Evolutionary conservation across 2,329 filamentous ascomycete species (phyloP).

Genomic region (Metarhizium album): DNA sequence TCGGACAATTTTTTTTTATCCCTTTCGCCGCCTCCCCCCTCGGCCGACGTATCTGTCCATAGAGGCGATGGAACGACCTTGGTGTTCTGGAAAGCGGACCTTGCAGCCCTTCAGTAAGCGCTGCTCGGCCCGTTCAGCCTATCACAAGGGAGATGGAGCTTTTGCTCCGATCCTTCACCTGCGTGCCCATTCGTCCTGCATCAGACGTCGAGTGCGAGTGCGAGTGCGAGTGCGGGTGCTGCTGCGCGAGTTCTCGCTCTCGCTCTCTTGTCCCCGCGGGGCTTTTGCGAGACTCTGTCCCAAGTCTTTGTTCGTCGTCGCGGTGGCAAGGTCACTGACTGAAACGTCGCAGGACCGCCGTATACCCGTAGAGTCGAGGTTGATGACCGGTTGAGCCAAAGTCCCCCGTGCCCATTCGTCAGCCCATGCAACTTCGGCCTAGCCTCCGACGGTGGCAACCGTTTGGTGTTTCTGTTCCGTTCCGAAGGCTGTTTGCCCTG

Average conservation of each 20-base stretch:
- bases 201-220: slow-evolving; percentile 2
- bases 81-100: slow-evolving; percentile 9
- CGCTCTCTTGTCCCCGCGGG: background rate
- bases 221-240: slow-evolving; percentile 5
- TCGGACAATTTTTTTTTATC: background rate
- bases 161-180: slow-evolving; percentile 7
- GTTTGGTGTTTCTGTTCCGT: slow-evolving; percentile 2
- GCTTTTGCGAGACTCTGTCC: background rate
- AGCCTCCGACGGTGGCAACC: slow-evolving; percentile 1
- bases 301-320: background rate
- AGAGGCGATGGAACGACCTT: background rate
- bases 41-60: background rate
- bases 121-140: slow-evolving; percentile 1
- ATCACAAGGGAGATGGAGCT: slow-evolving; percentile 7
- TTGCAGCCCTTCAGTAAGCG: slow-evolving; percentile 2
- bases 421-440: background rate
- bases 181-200: slow-evolving; percentile 2
- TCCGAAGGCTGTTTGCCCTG: background rate
- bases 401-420: background rate
- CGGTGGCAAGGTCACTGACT: background rate
- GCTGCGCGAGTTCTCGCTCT: slow-evolving; percentile 1
- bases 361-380: background rate
- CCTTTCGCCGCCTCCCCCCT: background rate
- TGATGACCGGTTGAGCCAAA: background rate
- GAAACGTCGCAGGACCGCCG: background rate